Evolutionary conservation across 1,284 basidiomycete genomes (phyloP).

Genomic region (Melampsora abietis-canadensis): DNA sequence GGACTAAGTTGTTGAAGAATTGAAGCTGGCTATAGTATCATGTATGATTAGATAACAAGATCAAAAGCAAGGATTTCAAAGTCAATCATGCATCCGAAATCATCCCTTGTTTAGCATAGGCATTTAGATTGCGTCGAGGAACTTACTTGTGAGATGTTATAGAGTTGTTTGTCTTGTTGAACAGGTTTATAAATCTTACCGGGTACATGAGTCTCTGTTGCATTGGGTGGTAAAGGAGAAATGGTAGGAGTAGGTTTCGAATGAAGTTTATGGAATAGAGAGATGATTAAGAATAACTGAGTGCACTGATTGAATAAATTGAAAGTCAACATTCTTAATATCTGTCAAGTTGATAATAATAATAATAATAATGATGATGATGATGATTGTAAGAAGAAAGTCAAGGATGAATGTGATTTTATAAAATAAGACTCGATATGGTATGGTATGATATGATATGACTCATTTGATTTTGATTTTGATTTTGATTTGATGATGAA

Average conservation of each 20-base stretch:
- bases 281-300: neutral
- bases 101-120: no score
- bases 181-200: constrained; percentile 16
- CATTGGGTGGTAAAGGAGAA: neutral
- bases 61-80: no score
- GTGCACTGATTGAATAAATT: neutral
- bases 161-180: constrained; percentile 22
- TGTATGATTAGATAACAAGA: no score
- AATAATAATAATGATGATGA: neutral
- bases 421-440: no score
- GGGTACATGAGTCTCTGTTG: neutral
- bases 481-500: no score
- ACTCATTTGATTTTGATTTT: no score
- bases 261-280: neutral
- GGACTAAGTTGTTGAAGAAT: constrained; percentile 33
- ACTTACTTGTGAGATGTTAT: constrained; percentile 33
- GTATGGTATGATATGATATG: no score
- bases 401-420: no score
- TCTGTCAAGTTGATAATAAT: neutral
- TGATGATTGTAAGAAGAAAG: neutral
- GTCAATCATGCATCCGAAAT: no score
- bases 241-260: neutral
- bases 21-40: constrained; percentile 33
- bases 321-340: neutral
- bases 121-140: no score